Conservation (phyloP, 345 rosid genomes). For the Heritiera fomes region DNA sequence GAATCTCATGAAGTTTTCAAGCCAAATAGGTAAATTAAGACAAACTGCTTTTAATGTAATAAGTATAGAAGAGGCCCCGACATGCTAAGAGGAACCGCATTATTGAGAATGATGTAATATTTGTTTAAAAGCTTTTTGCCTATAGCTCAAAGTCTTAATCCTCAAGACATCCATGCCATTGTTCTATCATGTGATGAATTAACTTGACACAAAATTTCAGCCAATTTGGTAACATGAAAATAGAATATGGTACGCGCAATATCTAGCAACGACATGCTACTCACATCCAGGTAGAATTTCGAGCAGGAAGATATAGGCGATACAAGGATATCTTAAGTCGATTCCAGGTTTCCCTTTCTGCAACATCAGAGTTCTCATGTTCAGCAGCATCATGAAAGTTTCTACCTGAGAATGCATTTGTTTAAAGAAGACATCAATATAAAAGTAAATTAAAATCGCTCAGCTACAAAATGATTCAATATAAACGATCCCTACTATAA, state of each 20-base stretch:
- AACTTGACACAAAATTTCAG: not conserved
- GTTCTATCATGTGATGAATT: conserved; percentile 1
- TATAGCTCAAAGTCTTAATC: not conserved
- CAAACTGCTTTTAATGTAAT: not conserved
- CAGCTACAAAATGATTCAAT: not conserved
- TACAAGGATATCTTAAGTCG: conserved; percentile 24
- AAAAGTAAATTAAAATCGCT: not conserved
- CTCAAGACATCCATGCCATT: not conserved
- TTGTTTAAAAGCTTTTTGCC: not conserved
- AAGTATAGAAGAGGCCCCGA: not conserved
- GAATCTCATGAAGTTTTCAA: not conserved
- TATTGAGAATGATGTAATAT: not conserved
- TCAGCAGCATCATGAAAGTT: conserved; percentile 29
- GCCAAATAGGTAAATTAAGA: not conserved
- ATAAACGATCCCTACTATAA: not conserved
- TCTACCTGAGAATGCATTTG: conserved; percentile 30
- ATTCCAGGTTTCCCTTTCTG: conserved; percentile 24
- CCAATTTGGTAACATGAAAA: not conserved
- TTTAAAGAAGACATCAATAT: not conserved
- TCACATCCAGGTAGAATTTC: conserved; percentile 55
- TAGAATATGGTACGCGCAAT: not conserved
- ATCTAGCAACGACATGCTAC: conserved; percentile 23
- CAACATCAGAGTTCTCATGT: conserved; percentile 25
- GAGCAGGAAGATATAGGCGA: conserved; percentile 43
- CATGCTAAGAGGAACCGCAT: not conserved